Conservation (phyloP, 129 eudicot species). For the Centella asiatica region DNA sequence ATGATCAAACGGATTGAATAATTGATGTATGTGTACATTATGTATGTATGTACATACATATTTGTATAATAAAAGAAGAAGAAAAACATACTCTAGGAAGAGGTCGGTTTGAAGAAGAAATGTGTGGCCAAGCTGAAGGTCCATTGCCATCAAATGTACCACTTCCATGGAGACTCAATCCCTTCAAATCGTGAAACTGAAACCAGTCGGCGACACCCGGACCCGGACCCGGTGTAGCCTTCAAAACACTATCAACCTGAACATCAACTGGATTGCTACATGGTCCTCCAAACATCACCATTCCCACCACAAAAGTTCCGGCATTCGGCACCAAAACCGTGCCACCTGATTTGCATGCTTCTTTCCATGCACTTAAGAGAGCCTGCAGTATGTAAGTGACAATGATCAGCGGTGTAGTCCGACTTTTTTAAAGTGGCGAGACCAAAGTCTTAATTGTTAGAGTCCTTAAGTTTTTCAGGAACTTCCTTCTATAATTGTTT, state of each 20-base stretch:
- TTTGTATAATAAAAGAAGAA: not conserved
- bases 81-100: not conserved
- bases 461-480: too few species aligned
- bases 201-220: not conserved
- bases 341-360: not conserved
- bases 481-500: too few species aligned
- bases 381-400: too few species aligned
- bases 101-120: not conserved
- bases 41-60: too few species aligned
- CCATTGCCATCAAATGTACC: constrained; percentile 8
- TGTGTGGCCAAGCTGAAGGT: not conserved
- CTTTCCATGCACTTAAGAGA: not conserved
- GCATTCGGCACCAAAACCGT: not conserved
- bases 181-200: not conserved
- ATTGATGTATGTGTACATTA: too few species aligned
- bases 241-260: not conserved
- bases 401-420: too few species aligned
- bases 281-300: not conserved
- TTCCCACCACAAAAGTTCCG: not conserved
- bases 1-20: too few species aligned
- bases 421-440: too few species aligned
- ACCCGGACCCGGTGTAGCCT: not conserved
- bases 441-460: too few species aligned
- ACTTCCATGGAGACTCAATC: not conserved
- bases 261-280: not conserved